These are phyloP conservation scores for Dalechampia spathulata DNA, from an alignment of 441 rosid genomes.

Conservation along the genomic window DNA sequence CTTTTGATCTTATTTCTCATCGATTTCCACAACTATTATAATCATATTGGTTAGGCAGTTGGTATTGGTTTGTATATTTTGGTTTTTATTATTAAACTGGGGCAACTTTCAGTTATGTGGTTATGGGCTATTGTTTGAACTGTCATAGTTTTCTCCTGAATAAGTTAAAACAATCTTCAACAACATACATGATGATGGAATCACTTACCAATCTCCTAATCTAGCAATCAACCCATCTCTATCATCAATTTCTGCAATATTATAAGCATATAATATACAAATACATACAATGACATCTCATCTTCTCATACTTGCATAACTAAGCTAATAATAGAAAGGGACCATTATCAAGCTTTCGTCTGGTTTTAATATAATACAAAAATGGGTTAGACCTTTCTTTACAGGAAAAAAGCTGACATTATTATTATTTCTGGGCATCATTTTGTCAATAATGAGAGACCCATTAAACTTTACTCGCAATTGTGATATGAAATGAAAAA, in stretches of 20 bases:
- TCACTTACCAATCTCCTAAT: slow-evolving; percentile 1
- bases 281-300: neutral
- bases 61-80: slow-evolving; percentile 12
- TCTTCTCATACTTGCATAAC: neutral
- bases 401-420: neutral
- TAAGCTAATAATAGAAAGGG: neutral
- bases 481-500: too few species aligned
- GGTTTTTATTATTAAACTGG: neutral
- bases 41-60: neutral
- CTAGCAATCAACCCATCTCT: neutral
- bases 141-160: slow-evolving; percentile 4
- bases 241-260: neutral
- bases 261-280: neutral
- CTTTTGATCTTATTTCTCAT: too few species aligned
- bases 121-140: slow-evolving; percentile 4
- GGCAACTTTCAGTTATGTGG: slow-evolving; percentile 1
- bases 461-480: too few species aligned
- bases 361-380: neutral
- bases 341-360: neutral
- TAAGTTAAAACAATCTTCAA: slow-evolving; percentile 1
- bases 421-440: too few species aligned
- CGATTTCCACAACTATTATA: neutral
- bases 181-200: neutral
- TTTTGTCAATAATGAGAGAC: neutral
- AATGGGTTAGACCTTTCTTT: neutral